Base-by-base conservation (phyloP, 495 filamentous ascomycete species). In the Hyaloscypha bicolor region DNA sequence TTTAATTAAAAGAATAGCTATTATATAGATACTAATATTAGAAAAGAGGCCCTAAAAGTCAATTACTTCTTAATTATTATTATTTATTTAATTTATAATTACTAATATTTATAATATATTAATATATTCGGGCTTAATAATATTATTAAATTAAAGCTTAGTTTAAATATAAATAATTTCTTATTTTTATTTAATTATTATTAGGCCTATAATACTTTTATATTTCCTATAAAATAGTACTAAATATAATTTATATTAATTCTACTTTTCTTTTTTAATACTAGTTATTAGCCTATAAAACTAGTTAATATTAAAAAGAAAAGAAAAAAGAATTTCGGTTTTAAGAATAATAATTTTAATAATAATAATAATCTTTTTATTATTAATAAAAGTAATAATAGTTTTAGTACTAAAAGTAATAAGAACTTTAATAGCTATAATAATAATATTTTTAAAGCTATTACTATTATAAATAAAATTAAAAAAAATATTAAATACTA, bases 31-130 rank as follows among this genome's bases (percentile, higher is more conserved):
- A 73, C 62, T 42, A 77, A 45, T 63, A 60, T 73, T 53, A 57
- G 22, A 48, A 74, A 67, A 62, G 75, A 74, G 63, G 59, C 78
- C 68, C 58, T 76, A 67, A 76, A 74, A 74, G 76, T 78, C 76
- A 73, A 71, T 61, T 59, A 53, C 70, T 52, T 67, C 32, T 52
- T 68, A 55, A 55, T 55, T 60, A 32, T 63, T 60, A 39, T 45
- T 19, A n/a, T 12, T 65, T 30, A 42, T 33, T 1, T 71, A 63
- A 73, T 63, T 33, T 57, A 30, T 39, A 19, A 60, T 12, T 64
- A 74, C 71, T 75, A n/a, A 71, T 58, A 71, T 71, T 65, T 70
- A 72, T 70, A 67, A 70, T 65, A 2, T 60, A 45, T 67, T 60
- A 64, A 73, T 56, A 67, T 63, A 45, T 67, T 62, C 56, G 39